A percentile compares a stretch with the other conserved stretches of the same genome.
Conservation (phyloP, 192 early-diverging fungal species). For the Coemansia sp. region DNA sequence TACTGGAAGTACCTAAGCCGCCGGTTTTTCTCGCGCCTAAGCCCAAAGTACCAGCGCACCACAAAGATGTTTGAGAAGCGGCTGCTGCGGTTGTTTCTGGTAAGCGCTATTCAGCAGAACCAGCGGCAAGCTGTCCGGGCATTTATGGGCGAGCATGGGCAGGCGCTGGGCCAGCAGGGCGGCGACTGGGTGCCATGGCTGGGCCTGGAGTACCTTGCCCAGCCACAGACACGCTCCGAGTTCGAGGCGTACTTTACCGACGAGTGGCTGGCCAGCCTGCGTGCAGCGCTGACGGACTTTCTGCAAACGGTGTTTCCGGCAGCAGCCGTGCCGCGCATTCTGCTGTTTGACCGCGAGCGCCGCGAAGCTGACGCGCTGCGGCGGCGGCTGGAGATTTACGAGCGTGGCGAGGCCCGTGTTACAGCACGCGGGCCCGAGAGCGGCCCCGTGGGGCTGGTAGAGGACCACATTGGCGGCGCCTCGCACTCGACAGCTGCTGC, state of each 20-base stretch:
- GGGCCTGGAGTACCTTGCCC: constrained; percentile 44
- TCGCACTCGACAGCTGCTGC: constrained; percentile 1
- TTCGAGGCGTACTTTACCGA: constrained; percentile 49
- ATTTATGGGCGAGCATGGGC: constrained; percentile 41
- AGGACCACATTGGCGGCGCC: constrained; percentile 43
- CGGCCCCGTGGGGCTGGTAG: constrained; percentile 26
- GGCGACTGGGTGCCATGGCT: constrained; percentile 57
- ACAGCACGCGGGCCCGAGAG: constrained; percentile 16
- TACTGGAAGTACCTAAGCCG: constrained; percentile 48
- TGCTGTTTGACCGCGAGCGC: constrained; percentile 48
- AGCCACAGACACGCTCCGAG: constrained; percentile 34
- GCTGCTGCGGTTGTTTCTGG: constrained; percentile 48
- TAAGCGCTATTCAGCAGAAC: constrained; percentile 25
- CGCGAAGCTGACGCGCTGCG: constrained; percentile 34
- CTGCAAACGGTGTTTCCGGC: constrained; percentile 51
- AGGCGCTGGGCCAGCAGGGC: constrained; percentile 40
- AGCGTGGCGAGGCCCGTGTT: constrained; percentile 44
- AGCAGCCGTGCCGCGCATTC: constrained; percentile 49
- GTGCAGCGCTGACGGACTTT: constrained; percentile 43
- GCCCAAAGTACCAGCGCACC: constrained; percentile 53
- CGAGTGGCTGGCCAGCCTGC: constrained; percentile 40
- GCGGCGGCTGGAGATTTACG: constrained; percentile 24
- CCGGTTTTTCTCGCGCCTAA: constrained; percentile 53
- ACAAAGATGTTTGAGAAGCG: constrained; percentile 52
- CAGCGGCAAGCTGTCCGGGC: constrained; percentile 21